phyloP scores from a whole-genome alignment of 148 eudicot genomes.

The Rheum nobile region DNA sequence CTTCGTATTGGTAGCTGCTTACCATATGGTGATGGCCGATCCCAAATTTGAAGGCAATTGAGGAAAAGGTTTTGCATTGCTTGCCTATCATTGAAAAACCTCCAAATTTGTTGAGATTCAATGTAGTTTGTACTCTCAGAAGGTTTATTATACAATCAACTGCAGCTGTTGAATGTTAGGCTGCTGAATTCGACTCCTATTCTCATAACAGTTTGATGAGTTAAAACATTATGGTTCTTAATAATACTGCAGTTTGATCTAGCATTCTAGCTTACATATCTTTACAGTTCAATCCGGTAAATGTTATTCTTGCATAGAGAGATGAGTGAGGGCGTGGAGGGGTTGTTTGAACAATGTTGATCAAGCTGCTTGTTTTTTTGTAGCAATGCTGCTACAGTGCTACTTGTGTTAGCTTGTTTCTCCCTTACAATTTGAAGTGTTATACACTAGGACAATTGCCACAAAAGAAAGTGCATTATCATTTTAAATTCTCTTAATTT shows the following conservation, averaged over 20 bases:
- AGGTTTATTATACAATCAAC: background rate
- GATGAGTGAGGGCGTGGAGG: background rate
- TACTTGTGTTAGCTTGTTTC: no score
- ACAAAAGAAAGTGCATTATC: background rate
- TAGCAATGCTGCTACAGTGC: no score
- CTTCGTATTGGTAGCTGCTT: constrained; percentile 60
- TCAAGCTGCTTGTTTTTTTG: background rate
- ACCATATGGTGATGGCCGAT: constrained; percentile 70
- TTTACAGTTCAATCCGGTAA: background rate
- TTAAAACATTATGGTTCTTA: background rate
- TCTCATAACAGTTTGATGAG: background rate
- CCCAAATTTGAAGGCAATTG: constrained; percentile 53
- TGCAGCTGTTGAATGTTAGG: background rate
- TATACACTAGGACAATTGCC: background rate
- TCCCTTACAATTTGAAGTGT: background rate
- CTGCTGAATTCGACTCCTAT: background rate
- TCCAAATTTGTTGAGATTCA: background rate
- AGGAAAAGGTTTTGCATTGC: background rate
- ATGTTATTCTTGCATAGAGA: no score
- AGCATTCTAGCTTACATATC: background rate
- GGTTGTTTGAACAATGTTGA: background rate
- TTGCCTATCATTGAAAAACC: background rate
- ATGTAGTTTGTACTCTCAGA: constrained; percentile 1
- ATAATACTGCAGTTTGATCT: background rate
- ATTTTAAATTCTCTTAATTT: background rate